Base-by-base conservation (phyloP, 768 basidiomycete genomes). In the Serendipita sp. region DNA sequence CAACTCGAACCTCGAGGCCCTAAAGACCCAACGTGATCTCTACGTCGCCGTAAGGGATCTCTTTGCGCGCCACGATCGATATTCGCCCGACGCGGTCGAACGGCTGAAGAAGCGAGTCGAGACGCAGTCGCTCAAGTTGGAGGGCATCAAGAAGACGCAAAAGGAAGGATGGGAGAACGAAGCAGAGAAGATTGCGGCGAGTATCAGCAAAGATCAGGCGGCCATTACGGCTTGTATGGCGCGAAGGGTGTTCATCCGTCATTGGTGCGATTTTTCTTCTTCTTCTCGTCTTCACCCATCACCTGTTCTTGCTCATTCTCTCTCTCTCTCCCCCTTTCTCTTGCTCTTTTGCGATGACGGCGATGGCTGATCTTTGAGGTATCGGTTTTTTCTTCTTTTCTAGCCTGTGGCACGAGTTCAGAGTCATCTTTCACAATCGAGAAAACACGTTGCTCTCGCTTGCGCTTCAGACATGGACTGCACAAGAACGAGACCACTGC, bases 361-460 rank as follows among this genome's bases (percentile, higher is more conserved):
- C 13, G 11, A 62, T 63, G 48, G 50, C 43, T 46, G 16, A 60
- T 53, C 6, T 53, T 62, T 52, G 23, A 23, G 23, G 23, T 23
- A 44, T 43, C 29, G 23, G 18, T 44, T 18, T 31, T 16, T 31
- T 46, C 16, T 15, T 5, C 40, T n/a, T 63, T 34, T 36, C 27
- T 68, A 92, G 93, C 68, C 82, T 96, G 81, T 97, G 93, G 92
- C 89, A 95, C 69, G 93, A 97, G 73, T 78, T 95, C n/a, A 84
- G 90, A 27, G 88, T 92, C 16, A 86, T 97, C 43, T 76, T 95
- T 50, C 92, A 96, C 73, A 92, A 94, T 67, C 79, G 87, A 63
- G 93, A 96, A 75, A 90, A 91, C 68, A 80, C 87, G 0, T 78
- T 94, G 40, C 74, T 94, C 31, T 87, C 87, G 0, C 78, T 85